Percentiles rank a stretch among this genome's conserved stretches.
Evolutionary conservation across 202 grass and related monocot genomes (phyloP).

Genomic region (Bolboschoenoplectus hybrid): DNA sequence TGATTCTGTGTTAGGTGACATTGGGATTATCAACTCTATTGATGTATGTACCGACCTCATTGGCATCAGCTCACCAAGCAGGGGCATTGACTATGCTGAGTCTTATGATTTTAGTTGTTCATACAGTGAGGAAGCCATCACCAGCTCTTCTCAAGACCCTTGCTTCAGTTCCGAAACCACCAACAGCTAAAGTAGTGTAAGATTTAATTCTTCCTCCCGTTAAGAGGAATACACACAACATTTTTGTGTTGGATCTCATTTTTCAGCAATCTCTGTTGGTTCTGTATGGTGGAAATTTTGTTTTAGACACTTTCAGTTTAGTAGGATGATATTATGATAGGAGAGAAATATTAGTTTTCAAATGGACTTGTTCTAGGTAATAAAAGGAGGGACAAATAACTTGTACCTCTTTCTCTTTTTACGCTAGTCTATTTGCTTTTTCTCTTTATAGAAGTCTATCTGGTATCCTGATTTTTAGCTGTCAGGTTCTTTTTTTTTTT

Average conservation of each 20-base stretch:
- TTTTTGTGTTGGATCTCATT: neutral
- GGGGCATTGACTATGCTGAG: constrained; percentile 82
- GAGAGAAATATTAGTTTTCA: neutral
- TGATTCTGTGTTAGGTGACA: constrained; percentile 60
- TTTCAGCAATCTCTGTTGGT: neutral
- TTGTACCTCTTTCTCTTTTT: neutral
- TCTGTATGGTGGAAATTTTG: constrained; percentile 15
- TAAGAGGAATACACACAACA: neutral
- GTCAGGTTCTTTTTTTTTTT: no score
- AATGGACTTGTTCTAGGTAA: neutral
- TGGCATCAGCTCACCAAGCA: constrained; percentile 94
- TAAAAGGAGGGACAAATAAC: neutral
- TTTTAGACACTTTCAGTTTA: neutral
- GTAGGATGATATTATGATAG: neutral
- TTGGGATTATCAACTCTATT: constrained; percentile 90
- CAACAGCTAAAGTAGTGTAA: constrained; percentile 35
- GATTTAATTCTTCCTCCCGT: neutral
- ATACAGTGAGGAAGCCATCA: constrained; percentile 75
- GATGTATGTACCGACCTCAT: constrained; percentile 82
- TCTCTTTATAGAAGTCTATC: neutral
- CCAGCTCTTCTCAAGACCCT: constrained; percentile 68
- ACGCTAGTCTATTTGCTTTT: neutral
- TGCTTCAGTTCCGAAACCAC: constrained; percentile 46
- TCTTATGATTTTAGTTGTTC: constrained; percentile 71
- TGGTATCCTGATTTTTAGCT: no score